Conservation (phyloP, 805 yeast genomes). For the Candida saitoana region DNA sequence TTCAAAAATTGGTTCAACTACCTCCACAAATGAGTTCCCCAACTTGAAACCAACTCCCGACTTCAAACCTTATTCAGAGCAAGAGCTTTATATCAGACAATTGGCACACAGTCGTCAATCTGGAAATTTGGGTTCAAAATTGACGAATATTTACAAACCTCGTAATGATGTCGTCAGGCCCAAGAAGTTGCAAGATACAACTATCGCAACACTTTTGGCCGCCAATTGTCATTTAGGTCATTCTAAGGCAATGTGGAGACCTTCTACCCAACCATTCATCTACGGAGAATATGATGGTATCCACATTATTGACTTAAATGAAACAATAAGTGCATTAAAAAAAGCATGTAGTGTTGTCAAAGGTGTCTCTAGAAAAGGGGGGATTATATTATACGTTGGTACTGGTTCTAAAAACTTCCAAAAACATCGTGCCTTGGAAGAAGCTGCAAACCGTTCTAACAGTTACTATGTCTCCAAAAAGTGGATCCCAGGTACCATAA, state of each 20-base stretch:
- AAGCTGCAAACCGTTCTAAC: slow-evolving; percentile 70
- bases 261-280: slow-evolving; percentile 78
- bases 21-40: slow-evolving; percentile 48
- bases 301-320: slow-evolving; percentile 84
- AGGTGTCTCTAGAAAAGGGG: slow-evolving; percentile 81
- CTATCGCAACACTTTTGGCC: slow-evolving; percentile 71
- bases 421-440: slow-evolving; percentile 67
- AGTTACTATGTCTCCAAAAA: slow-evolving; percentile 80
- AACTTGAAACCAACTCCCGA: slow-evolving; percentile 57
- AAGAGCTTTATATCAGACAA: slow-evolving; percentile 75
- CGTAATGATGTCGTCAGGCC: slow-evolving; percentile 63
- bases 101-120: slow-evolving; percentile 53
- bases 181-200: slow-evolving; percentile 48
- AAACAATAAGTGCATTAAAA: slow-evolving; percentile 69
- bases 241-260: slow-evolving; percentile 71
- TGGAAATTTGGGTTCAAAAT: slow-evolving; percentile 60
- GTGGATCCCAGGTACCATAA: slow-evolving; percentile 94
- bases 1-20: slow-evolving; percentile 25
- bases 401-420: slow-evolving; percentile 58
- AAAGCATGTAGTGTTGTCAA: slow-evolving; percentile 83
- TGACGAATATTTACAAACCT: slow-evolving; percentile 66
- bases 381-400: slow-evolving; percentile 80
- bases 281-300: slow-evolving; percentile 89
- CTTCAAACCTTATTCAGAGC: slow-evolving; percentile 65
- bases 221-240: slow-evolving; percentile 97